Percentiles rank a stretch among this genome's conserved stretches.
Conservation (phyloP, 352 stramenopile species). For the Thalassiosira oceanica region DNA sequence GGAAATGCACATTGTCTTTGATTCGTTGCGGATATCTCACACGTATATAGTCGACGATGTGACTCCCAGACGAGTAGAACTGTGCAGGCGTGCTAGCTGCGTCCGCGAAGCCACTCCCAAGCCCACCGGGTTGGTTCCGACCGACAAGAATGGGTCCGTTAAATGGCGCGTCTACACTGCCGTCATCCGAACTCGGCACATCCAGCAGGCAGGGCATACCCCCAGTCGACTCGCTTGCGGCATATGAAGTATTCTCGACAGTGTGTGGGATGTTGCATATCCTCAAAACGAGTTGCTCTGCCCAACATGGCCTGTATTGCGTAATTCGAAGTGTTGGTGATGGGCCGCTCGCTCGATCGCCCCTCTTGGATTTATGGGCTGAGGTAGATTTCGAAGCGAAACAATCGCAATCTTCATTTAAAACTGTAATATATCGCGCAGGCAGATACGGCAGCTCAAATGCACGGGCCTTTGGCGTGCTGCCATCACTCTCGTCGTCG, state of each 20-base stretch:
- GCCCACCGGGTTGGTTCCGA: constrained; percentile 51
- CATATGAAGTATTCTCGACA: constrained; percentile 65
- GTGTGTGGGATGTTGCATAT: constrained; percentile 55
- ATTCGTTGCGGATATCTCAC: constrained; percentile 10
- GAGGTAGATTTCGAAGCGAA: neutral
- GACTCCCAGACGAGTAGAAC: constrained; percentile 41
- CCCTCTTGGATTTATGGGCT: neutral
- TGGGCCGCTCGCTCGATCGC: neutral
- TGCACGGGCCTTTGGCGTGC: neutral
- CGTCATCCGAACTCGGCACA: neutral
- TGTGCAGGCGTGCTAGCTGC: neutral
- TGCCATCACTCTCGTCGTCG: neutral
- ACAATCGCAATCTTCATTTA: constrained; percentile 39
- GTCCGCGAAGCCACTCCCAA: constrained; percentile 23
- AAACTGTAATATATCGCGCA: constrained; percentile 18
- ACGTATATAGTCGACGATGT: constrained; percentile 61
- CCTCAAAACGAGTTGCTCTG: constrained; percentile 64
- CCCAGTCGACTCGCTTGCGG: constrained; percentile 52
- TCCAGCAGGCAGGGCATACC: constrained; percentile 59
- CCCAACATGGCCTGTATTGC: constrained; percentile 70
- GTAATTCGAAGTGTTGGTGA: neutral
- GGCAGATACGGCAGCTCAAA: constrained; percentile 7
- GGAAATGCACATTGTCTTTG: constrained; percentile 20
- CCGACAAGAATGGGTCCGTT: constrained; percentile 43
- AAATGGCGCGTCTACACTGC: neutral